These are phyloP conservation scores for Erythrophleum ivorense DNA, from an alignment of 331 rosid species.

Conservation along the genomic window DNA sequence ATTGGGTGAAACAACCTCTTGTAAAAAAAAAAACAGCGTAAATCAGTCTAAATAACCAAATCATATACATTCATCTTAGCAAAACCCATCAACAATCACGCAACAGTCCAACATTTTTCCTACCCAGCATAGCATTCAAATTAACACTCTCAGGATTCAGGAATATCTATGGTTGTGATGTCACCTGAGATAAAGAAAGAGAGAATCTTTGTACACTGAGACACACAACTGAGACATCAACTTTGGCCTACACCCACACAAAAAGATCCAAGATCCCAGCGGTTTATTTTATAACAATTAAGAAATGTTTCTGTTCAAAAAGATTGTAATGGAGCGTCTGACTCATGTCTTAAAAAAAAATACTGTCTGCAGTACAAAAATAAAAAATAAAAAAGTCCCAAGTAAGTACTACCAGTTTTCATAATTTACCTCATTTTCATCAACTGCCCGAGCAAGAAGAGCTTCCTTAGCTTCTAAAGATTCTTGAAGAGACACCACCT, in stretches of 20 bases:
- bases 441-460: conserved; percentile 85
- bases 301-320: background rate
- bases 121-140: background rate
- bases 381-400: background rate
- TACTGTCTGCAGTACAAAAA: conserved; percentile 11
- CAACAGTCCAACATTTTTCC: background rate
- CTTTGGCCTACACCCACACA: conserved; percentile 7
- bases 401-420: background rate
- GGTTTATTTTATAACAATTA: background rate
- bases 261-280: background rate
- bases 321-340: conserved; percentile 19
- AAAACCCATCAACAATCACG: conserved; percentile 9
- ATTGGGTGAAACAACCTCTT: too few relatives aligned
- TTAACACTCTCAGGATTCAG: background rate
- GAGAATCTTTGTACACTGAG: conserved; percentile 21
- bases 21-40: too few relatives aligned
- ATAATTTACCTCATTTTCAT: conserved; percentile 82
- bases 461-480: conserved; percentile 94
- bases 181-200: background rate
- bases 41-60: conserved; percentile 3
- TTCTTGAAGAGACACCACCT: conserved; percentile 67
- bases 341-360: conserved; percentile 20
- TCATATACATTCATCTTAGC: background rate
- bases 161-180: conserved; percentile 10
- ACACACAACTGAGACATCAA: background rate